Evolutionary conservation across 441 rosid genomes (phyloP).

Genomic region (Metrosideros polymorpha): DNA sequence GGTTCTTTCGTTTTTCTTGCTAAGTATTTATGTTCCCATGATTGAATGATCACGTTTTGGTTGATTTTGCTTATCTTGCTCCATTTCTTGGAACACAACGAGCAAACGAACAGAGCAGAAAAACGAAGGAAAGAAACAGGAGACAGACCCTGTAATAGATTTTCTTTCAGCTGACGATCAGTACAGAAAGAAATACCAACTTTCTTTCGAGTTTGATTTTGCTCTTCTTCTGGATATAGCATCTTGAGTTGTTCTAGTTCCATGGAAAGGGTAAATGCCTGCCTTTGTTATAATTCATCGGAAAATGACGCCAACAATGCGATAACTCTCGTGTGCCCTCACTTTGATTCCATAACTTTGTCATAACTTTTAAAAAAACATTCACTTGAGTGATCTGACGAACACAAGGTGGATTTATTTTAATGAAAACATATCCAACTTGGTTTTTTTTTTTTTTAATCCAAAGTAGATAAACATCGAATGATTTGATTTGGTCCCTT

Average conservation of each 20-base stretch:
- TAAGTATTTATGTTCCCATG: neutral
- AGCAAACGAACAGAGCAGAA: neutral
- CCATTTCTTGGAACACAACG: neutral
- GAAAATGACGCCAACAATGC: neutral
- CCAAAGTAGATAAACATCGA: neutral
- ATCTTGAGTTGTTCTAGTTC: neutral
- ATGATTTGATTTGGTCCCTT: conserved; percentile 23
- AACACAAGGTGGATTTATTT: neutral
- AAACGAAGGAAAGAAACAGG: neutral
- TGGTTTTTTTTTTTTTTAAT: neutral
- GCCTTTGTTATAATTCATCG: neutral
- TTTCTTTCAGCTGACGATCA: neutral
- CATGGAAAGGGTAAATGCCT: neutral
- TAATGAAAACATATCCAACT: neutral
- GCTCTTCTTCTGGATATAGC: neutral
- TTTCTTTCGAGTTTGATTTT: neutral
- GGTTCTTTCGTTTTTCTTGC: conserved; percentile 16
- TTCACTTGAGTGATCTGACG: neutral
- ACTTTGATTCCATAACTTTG: neutral
- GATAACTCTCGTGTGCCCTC: neutral
- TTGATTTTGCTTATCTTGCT: neutral
- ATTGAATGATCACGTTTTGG: neutral
- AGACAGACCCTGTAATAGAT: neutral
- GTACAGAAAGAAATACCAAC: neutral
- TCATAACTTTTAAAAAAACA: neutral